Percentiles rank a stretch among this genome's conserved stretches.
Evolutionary conservation across 257 asterid genomes (phyloP).

Genomic region (Salvia hispanica): DNA sequence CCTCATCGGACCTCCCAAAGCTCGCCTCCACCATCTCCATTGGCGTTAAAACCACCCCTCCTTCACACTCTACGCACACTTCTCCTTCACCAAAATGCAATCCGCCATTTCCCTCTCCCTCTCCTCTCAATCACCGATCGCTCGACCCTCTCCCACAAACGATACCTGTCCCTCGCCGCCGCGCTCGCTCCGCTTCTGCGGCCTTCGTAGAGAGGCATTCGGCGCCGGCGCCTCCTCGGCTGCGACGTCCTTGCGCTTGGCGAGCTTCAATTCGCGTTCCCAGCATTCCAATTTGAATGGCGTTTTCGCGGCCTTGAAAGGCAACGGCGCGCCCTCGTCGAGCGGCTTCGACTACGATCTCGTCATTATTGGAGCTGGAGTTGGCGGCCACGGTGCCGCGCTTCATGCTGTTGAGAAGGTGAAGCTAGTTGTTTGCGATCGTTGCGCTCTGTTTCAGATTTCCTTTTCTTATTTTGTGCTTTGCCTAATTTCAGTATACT

Average conservation of each 20-base stretch:
- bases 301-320: conserved; percentile 51
- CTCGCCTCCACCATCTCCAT: conserved; percentile 25
- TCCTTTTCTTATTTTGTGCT: neutral
- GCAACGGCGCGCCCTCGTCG: conserved; percentile 58
- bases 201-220: conserved; percentile 74
- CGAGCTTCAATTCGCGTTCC: conserved; percentile 40
- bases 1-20: conserved; percentile 66
- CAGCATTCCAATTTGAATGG: conserved; percentile 27
- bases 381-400: conserved; percentile 99
- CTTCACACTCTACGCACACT: conserved; percentile 18
- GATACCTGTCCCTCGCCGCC: conserved; percentile 25
- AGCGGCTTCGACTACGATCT: conserved; percentile 80
- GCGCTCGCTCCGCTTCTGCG: conserved; percentile 78
- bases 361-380: conserved; percentile 95
- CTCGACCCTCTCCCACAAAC: conserved; percentile 51
- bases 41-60: neutral
- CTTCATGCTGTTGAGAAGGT: conserved; percentile 97
- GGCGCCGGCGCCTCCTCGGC: conserved; percentile 37
- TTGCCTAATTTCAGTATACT: neutral
- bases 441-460: conserved; percentile 4
- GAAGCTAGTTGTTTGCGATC: conserved; percentile 2
- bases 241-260: conserved; percentile 38
- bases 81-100: conserved; percentile 50
- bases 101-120: conserved; percentile 63
- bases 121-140: conserved; percentile 49